Evolutionary conservation across 495 filamentous ascomycete genomes (phyloP), one percentile per base, ranked within the genome.

Genomic region (Penicillium canescens): DNA sequence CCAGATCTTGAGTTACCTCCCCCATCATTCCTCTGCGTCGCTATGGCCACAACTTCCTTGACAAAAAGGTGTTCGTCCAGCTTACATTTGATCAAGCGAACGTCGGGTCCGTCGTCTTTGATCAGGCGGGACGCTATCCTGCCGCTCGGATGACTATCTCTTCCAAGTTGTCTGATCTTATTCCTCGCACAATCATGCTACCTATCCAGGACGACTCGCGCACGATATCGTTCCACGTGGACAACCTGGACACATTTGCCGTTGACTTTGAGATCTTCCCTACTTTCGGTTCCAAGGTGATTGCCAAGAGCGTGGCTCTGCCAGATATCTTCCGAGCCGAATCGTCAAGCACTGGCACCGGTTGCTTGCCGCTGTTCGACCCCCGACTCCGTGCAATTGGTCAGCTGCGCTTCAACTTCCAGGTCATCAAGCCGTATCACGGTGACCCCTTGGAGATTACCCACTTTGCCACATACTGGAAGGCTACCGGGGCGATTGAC

Each of bases 401-500:
- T 21, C 90, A 95, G 62, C 88, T 98, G 54, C 90, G 80, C 46
- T 98, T 98, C 77, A 85, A 90, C 55, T 96, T 88, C 57, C 92
- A 97, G 67, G 89, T 98, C 33, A 96, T 98, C 65, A 96, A 96
- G 66, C 93, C 94, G 2, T 98, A 97, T 71, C 85, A 86, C 56
- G 93, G 95, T n/a, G 86, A 88, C 55, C 90, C 95, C 3, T 74
- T 98, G 35, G 95, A 98, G 67, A 96, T 98, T 47, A 95, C 93
- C 1, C 90, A 96, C 59, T 98, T 98, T 65, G 94, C 96, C 49
- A 98, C 94, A 3, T 98, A 98, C 71, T 98, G 94, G 94, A 98
- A 96, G 72, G 93, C 92, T 1, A 98, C 95, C 4, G 96, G 90
- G 62, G 90, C 95, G 53, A 75, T 92, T 39, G 90, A 96, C 63